A percentile compares a stretch with the other conserved stretches of the same genome.
These are phyloP conservation scores for Podaxis mareebaensis DNA, from an alignment of 768 basidiomycete species.

Conservation along the genomic window DNA sequence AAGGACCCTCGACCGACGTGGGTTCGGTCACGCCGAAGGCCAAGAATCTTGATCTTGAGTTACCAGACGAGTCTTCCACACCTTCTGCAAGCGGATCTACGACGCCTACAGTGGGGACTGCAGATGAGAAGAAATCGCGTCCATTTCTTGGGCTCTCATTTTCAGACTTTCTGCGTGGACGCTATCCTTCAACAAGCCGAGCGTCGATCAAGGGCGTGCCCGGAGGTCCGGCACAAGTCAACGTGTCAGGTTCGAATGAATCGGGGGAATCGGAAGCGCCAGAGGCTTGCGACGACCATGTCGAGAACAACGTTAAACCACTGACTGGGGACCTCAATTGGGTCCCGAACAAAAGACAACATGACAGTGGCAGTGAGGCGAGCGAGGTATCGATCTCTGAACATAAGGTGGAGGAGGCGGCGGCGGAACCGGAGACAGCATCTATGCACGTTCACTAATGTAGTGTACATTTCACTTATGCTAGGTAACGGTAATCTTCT, in stretches of 20 bases:
- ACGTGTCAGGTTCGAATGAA: slow-evolving; percentile 8
- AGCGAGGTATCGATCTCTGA: neutral
- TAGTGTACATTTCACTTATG: neutral
- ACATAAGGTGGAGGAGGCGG: slow-evolving; percentile 1
- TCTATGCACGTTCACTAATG: slow-evolving; percentile 8
- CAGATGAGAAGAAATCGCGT: slow-evolving; percentile 40
- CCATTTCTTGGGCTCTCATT: slow-evolving; percentile 64
- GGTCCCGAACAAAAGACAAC: slow-evolving; percentile 1
- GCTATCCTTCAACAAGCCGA: slow-evolving; percentile 53
- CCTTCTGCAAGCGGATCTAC: slow-evolving; percentile 56
- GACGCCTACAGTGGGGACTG: slow-evolving; percentile 50
- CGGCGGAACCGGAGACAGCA: slow-evolving; percentile 1
- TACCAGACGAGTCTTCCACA: slow-evolving; percentile 34
- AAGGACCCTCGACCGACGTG: slow-evolving; percentile 26
- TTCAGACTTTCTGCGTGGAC: slow-evolving; percentile 61
- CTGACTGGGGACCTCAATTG: neutral
- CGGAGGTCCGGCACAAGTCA: slow-evolving; percentile 6
- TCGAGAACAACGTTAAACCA: slow-evolving; percentile 7
- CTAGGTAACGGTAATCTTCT: neutral
- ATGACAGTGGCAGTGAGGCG: neutral
- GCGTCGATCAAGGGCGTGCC: slow-evolving; percentile 22
- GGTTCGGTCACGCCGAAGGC: slow-evolving; percentile 38
- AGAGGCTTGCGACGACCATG: neutral
- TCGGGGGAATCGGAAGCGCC: slow-evolving; percentile 3
- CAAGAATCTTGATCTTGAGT: slow-evolving; percentile 22